Conservation (phyloP, 768 basidiomycete species). For the Lentinula sp. region DNA sequence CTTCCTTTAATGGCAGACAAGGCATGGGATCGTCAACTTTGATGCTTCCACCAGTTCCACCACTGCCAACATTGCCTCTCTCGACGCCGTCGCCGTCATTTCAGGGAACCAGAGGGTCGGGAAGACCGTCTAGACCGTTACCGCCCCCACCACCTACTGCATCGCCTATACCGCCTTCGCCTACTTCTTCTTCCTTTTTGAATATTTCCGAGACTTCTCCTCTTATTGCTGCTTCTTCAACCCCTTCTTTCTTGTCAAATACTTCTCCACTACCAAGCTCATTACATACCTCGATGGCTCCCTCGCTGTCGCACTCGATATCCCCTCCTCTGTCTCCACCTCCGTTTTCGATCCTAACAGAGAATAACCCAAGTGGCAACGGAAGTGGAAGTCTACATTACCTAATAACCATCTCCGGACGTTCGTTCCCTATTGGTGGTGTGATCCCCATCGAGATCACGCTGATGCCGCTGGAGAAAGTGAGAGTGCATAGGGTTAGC, state of each 20-base stretch:
- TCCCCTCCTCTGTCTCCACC: not conserved
- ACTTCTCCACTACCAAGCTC: not conserved
- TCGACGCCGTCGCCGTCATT: not conserved
- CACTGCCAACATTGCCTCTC: not conserved
- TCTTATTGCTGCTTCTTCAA: not conserved
- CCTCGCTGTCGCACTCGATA: not conserved
- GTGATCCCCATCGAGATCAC: slow-evolving; percentile 74
- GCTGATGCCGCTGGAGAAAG: slow-evolving; percentile 77
- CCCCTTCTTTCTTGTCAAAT: not conserved
- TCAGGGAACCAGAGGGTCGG: not conserved
- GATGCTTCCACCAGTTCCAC: not conserved
- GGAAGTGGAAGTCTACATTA: slow-evolving; percentile 46
- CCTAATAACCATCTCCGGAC: slow-evolving; percentile 64
- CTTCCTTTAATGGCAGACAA: not conserved
- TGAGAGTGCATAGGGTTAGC: slow-evolving; percentile 71
- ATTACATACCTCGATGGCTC: not conserved
- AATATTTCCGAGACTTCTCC: not conserved
- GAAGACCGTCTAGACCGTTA: not conserved
- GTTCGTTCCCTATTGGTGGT: slow-evolving; percentile 80
- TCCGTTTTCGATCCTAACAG: not conserved
- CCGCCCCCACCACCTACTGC: not conserved
- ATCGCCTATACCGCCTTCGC: not conserved
- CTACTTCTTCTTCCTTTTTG: not conserved
- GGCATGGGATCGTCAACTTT: no score
- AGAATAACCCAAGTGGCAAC: slow-evolving; percentile 32